Conservation (phyloP, 441 rosid species). For the Daphne laureola region DNA sequence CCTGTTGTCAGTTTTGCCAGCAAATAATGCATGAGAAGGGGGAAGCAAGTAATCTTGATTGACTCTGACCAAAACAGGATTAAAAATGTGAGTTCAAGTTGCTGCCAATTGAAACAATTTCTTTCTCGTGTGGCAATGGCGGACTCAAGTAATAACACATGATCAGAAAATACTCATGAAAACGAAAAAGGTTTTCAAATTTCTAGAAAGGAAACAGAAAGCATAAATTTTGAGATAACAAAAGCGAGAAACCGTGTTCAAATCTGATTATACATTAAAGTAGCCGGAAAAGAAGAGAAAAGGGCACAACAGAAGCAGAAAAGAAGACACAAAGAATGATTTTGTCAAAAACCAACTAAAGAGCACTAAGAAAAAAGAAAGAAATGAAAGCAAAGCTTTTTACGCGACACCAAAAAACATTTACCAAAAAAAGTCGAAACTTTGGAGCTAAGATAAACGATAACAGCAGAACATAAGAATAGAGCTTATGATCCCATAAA, state of each 20-base stretch:
- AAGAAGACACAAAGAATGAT: slow-evolving; percentile 38
- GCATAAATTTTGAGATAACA: slow-evolving; percentile 1
- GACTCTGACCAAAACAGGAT: slow-evolving; percentile 2
- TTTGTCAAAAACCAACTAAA: slow-evolving; percentile 32
- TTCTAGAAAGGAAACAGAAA: slow-evolving; percentile 7
- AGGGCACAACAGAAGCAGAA: slow-evolving; percentile 34
- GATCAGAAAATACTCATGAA: background rate
- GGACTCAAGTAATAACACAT: slow-evolving; percentile 4
- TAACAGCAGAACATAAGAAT: too few species aligned
- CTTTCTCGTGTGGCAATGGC: too few species aligned
- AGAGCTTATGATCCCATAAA: too few species aligned
- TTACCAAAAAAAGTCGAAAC: too few species aligned
- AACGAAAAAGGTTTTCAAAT: slow-evolving; percentile 5
- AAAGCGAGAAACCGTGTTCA: slow-evolving; percentile 10
- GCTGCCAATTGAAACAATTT: slow-evolving; percentile 4
- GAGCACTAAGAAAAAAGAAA: slow-evolving; percentile 9
- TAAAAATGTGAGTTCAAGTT: slow-evolving; percentile 4
- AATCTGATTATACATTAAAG: slow-evolving; percentile 29
- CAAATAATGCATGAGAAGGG: slow-evolving; percentile 8
- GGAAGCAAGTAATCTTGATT: slow-evolving; percentile 2
- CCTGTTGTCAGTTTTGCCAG: slow-evolving; percentile 2
- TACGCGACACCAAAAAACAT: too few species aligned
- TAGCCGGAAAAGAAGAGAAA: slow-evolving; percentile 24
- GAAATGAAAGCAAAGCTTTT: slow-evolving; percentile 15
- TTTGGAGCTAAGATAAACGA: too few species aligned